Conservation (phyloP, 1,284 basidiomycete genomes). For the Moniliophthora roreri region DNA sequence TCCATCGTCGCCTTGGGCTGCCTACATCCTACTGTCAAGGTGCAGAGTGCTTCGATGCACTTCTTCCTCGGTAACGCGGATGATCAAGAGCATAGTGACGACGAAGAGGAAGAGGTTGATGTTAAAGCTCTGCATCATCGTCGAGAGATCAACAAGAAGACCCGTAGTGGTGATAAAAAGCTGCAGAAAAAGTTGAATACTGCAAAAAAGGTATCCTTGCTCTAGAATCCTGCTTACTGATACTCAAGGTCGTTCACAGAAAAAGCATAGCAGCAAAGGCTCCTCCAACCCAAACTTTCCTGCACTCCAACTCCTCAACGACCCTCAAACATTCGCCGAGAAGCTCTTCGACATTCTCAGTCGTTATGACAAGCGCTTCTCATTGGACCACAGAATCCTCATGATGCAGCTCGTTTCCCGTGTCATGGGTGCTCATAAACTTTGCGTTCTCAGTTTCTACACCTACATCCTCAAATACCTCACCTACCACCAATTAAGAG, state of each 20-base stretch:
- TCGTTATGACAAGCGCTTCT: constrained; percentile 89
- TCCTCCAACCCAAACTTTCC: constrained; percentile 76
- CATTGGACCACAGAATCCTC: constrained; percentile 95
- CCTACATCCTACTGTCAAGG: constrained; percentile 93
- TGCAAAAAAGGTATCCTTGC: constrained; percentile 58
- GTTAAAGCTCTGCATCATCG: constrained; percentile 79
- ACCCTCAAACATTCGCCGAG: constrained; percentile 96
- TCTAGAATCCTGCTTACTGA: constrained; percentile 11
- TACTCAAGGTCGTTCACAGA: constrained; percentile 38
- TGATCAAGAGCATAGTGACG: constrained; percentile 68
- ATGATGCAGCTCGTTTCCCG: constrained; percentile 98
- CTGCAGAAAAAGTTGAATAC: constrained; percentile 68
- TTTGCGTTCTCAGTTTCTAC: constrained; percentile 96
- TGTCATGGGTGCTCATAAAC: constrained; percentile 91
- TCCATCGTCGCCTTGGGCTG: constrained; percentile 91
- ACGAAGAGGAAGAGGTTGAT: constrained; percentile 67
- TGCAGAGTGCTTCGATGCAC: constrained; percentile 94
- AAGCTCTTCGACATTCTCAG: constrained; percentile 89
- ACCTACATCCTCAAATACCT: constrained; percentile 96
- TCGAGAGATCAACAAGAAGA: constrained; percentile 88
- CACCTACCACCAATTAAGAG: constrained; percentile 89
- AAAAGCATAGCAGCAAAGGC: constrained; percentile 53
- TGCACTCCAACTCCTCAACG: constrained; percentile 90
- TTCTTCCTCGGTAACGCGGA: constrained; percentile 93
- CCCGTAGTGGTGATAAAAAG: constrained; percentile 77